These are phyloP conservation scores for Mortierella sp. DNA, from an alignment of 371 early-diverging fungal genomes.

Conservation along the genomic window DNA sequence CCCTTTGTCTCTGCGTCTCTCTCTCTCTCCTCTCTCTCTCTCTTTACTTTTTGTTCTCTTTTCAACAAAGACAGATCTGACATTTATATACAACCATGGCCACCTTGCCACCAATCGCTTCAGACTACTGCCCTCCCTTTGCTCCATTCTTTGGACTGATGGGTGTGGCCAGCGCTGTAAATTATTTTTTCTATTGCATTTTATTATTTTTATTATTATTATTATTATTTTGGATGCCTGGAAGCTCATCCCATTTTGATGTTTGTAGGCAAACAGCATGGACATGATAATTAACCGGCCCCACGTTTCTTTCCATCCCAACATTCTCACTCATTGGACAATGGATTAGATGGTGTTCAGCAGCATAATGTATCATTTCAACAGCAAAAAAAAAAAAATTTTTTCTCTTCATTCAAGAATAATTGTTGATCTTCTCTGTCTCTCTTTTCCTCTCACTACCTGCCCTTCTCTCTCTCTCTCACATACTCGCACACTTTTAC, in stretches of 20 bases:
- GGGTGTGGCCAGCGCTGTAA: conserved; percentile 69
- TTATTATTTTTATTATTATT: no score
- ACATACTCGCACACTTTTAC: conserved; percentile 10
- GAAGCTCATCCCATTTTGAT: not conserved
- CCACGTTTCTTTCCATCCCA: not conserved
- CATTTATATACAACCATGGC: conserved; percentile 19
- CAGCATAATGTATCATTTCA: no score
- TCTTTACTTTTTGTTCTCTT: no score
- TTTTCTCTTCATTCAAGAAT: not conserved
- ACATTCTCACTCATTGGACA: no score
- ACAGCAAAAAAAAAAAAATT: not conserved
- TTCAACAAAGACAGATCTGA: no score
- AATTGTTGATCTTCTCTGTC: not conserved
- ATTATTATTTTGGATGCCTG: not conserved
- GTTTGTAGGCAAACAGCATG: not conserved
- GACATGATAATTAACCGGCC: not conserved
- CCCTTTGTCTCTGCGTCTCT: not conserved
- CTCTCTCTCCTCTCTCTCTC: conserved; percentile 7
- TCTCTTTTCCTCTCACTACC: not conserved
- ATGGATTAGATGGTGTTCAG: not conserved
- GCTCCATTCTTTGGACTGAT: conserved; percentile 79
- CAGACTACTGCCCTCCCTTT: conserved; percentile 60
- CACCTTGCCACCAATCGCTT: conserved; percentile 37
- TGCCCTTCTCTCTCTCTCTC: not conserved
- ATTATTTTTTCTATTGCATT: not conserved